These are phyloP conservation scores for Adenanthera pavonina DNA, from an alignment of 306 rosid genomes.

Conservation along the genomic window DNA sequence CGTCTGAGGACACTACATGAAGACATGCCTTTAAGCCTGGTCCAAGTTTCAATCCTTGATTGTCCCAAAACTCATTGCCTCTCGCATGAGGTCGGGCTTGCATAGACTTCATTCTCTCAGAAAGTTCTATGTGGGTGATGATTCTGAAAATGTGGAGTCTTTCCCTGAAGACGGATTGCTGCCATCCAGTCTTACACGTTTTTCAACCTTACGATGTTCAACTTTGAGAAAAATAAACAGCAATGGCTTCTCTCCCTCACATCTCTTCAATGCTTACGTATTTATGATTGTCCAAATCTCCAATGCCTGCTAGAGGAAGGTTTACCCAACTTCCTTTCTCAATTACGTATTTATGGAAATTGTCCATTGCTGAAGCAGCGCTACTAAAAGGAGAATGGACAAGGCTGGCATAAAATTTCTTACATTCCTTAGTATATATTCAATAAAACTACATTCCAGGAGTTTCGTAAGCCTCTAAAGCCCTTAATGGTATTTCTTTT, in stretches of 20 bases:
- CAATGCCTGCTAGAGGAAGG: no score
- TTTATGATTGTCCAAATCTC: not conserved
- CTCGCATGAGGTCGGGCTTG: not conserved
- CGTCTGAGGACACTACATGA: not conserved
- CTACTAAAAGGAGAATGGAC: not conserved
- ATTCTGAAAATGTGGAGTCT: conserved; percentile 1
- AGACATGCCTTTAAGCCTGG: conserved; percentile 10
- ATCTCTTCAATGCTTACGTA: not conserved
- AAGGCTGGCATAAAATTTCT: not conserved
- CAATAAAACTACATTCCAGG: no score
- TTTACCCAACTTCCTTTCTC: no score
- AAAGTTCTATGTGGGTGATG: not conserved
- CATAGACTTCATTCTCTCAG: not conserved
- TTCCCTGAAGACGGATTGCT: conserved; percentile 20
- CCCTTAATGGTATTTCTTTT: no score
- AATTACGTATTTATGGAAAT: no score
- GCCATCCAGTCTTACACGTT: conserved; percentile 7
- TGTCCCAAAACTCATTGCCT: not conserved
- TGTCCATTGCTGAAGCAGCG: not conserved
- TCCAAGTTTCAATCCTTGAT: not conserved
- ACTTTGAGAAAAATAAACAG: conserved; percentile 27
- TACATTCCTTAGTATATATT: no score
- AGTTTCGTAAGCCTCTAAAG: no score
- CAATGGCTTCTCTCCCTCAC: conserved; percentile 36
- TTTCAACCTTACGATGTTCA: fast-evolving